phyloP scores from a whole-genome alignment of 208 protist species.

The Vickermania spadyakhi region DNA sequence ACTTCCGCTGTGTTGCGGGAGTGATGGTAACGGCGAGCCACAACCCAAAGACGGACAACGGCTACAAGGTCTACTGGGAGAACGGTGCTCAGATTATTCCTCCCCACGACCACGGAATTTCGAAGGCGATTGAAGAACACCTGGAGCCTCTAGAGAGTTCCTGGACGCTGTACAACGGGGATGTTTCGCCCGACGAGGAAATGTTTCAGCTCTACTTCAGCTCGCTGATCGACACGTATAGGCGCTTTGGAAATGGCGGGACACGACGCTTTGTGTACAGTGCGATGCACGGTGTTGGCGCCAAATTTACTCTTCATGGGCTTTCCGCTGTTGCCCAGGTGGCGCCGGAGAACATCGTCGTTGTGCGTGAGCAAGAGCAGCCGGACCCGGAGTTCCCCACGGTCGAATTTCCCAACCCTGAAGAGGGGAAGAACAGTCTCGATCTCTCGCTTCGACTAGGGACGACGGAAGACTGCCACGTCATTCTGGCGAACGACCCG shows the following conservation, averaged over 20 bases:
- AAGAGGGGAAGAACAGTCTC: slow-evolving; percentile 92
- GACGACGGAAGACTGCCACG: slow-evolving; percentile 18
- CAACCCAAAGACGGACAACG: slow-evolving; percentile 99
- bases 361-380: slow-evolving; percentile 77
- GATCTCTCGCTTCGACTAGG: slow-evolving; percentile 85
- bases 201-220: slow-evolving; percentile 56
- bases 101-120: slow-evolving; percentile 93
- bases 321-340: slow-evolving; percentile 67
- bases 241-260: slow-evolving; percentile 6
- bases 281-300: slow-evolving; percentile 95
- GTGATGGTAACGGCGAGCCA: slow-evolving; percentile 98
- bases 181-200: slow-evolving; percentile 44
- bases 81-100: slow-evolving; percentile 94
- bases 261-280: slow-evolving; percentile 53
- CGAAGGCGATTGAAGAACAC: slow-evolving; percentile 77
- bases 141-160: slow-evolving; percentile 66
- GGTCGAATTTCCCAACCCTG: slow-evolving; percentile 97
- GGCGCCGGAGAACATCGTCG: slow-evolving; percentile 22
- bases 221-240: slow-evolving; percentile 31
- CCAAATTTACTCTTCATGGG: slow-evolving; percentile 44
- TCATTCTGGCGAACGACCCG: slow-evolving; percentile 98
- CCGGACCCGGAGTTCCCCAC: slow-evolving; percentile 98
- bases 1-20: slow-evolving; percentile 62
- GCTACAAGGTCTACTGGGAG: slow-evolving; percentile 98
- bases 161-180: slow-evolving; percentile 38